Percentiles rank a stretch among this genome's conserved stretches.
These are phyloP conservation scores for Penicillium sp. DNA, from an alignment of 2,329 filamentous ascomycete species.

Conservation along the genomic window DNA sequence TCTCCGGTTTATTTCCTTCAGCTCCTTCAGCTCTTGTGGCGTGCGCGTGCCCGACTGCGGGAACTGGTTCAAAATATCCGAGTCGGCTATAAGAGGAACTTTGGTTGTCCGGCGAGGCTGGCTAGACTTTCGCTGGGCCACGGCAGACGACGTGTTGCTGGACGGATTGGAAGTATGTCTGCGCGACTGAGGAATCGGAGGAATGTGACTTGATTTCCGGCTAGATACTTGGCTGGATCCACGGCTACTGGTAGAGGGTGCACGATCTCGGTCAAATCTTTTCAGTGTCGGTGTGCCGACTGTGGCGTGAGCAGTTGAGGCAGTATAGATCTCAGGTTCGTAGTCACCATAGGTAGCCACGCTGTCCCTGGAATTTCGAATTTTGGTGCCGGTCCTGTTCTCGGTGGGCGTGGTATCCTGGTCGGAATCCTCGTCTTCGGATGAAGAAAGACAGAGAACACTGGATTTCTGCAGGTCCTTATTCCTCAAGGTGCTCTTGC, in stretches of 20 bases:
- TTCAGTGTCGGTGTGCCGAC: slow-evolving; percentile 21
- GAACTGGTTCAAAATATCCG: slow-evolving; percentile 28
- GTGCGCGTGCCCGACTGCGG: slow-evolving; percentile 20
- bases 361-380: slow-evolving; percentile 35
- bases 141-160: slow-evolving; percentile 25
- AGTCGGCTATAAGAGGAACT: slow-evolving; percentile 36
- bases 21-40: slow-evolving; percentile 26
- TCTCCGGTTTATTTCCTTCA: slow-evolving; percentile 35
- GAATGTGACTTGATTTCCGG: slow-evolving; percentile 20
- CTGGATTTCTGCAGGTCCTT: slow-evolving; percentile 46
- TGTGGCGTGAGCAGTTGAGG: slow-evolving; percentile 36
- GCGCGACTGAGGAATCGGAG: slow-evolving; percentile 5
- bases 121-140: slow-evolving; percentile 19
- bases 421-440: slow-evolving; percentile 44
- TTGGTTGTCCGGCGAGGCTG: slow-evolving; percentile 31
- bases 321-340: slow-evolving; percentile 45
- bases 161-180: slow-evolving; percentile 30
- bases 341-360: slow-evolving; percentile 40
- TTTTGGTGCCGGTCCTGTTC: slow-evolving; percentile 5
- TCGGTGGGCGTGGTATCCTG: slow-evolving; percentile 17
- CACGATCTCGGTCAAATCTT: slow-evolving; percentile 30
- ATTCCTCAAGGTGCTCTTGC: slow-evolving; percentile 37
- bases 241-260: slow-evolving; percentile 26
- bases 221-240: slow-evolving; percentile 24
- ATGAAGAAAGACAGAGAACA: slow-evolving; percentile 50